phyloP scores from a whole-genome alignment of 306 rosid genomes.

The Cucumis hystrix region DNA sequence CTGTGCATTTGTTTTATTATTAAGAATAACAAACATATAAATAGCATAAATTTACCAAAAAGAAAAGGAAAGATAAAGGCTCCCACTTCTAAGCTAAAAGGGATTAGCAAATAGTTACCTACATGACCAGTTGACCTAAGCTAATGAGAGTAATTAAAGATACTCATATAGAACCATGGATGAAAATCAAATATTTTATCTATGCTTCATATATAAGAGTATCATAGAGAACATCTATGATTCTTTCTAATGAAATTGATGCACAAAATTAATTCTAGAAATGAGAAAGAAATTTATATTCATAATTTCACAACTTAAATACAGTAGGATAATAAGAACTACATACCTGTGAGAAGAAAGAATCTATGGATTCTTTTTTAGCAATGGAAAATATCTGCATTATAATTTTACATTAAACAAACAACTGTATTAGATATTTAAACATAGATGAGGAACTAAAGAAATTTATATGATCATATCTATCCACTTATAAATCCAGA shows the following conservation, averaged over 20 bases:
- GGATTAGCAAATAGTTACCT: neutral
- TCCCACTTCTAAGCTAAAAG: neutral
- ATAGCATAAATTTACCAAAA: neutral
- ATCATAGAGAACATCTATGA: neutral
- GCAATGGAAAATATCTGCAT: conserved; percentile 82
- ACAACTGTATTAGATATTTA: neutral
- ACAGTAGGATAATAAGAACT: conserved; percentile 4
- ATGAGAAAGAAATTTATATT: conserved; percentile 2
- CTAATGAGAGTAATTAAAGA: neutral
- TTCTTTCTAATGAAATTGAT: neutral
- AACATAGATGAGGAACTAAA: neutral
- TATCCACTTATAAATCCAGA: neutral
- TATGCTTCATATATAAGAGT: neutral
- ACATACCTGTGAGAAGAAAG: conserved; percentile 87
- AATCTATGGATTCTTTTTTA: conserved; percentile 74
- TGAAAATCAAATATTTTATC: neutral
- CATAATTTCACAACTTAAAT: conserved; percentile 6
- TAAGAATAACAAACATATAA: neutral
- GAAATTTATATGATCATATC: neutral
- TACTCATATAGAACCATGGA: neutral
- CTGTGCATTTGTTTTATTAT: neutral
- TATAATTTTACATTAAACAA: conserved; percentile 13
- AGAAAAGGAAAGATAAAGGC: neutral
- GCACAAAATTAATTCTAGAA: neutral
- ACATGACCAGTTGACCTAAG: neutral